Conservation (phyloP, 495 filamentous ascomycete genomes). For the Annulohypoxylon bovei region DNA sequence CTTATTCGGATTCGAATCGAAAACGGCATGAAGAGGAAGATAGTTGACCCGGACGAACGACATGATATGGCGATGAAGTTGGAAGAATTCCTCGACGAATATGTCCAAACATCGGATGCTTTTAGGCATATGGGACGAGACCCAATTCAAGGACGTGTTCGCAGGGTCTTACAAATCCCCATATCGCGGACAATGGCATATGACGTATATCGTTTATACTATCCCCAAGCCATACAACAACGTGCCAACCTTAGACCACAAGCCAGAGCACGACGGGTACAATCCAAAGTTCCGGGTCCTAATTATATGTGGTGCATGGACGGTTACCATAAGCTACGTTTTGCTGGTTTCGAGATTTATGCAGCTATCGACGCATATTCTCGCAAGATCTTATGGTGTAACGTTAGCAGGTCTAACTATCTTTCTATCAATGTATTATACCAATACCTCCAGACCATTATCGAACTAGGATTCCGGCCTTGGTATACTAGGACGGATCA, state of each 20-base stretch:
- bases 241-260: background rate
- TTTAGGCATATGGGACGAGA: background rate
- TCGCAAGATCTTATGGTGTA: background rate
- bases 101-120: background rate
- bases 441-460: background rate
- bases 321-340: background rate
- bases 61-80: background rate
- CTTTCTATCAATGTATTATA: background rate
- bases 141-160: background rate
- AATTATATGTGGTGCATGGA: background rate
- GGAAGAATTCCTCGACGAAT: background rate
- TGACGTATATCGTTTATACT: background rate
- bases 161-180: background rate
- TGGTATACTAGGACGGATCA: background rate
- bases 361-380: background rate
- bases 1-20: background rate
- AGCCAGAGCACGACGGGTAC: background rate
- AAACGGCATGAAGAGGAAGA: background rate
- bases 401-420: background rate
- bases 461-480: background rate
- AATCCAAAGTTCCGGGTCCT: background rate
- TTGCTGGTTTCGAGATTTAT: background rate
- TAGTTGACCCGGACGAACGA: background rate
- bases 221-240: background rate
- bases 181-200: background rate